Evolutionary conservation across 257 asterid species (phyloP).

Genomic region (Mentha longifolia): DNA sequence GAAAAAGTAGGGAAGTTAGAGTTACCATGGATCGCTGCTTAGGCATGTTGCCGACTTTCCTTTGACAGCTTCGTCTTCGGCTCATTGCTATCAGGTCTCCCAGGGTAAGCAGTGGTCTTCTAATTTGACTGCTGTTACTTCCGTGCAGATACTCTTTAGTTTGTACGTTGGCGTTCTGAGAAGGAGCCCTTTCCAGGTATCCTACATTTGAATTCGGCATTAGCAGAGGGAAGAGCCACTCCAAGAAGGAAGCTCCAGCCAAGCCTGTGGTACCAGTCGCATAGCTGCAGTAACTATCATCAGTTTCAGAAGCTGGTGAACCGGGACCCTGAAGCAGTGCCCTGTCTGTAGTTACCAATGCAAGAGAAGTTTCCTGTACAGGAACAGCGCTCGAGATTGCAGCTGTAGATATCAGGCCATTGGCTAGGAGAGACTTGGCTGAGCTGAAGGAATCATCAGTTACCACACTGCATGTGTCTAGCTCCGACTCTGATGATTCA

Average conservation of each 20-base stretch:
- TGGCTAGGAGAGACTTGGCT: conserved; percentile 61
- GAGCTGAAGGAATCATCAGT: conserved; percentile 62
- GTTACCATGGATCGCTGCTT: conserved; percentile 63
- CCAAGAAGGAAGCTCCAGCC: conserved; percentile 77
- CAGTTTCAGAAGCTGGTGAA: conserved; percentile 65
- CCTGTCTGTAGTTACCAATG: conserved; percentile 21
- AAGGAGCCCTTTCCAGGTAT: conserved; percentile 34
- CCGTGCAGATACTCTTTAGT: conserved; percentile 37
- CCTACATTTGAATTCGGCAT: conserved; percentile 48
- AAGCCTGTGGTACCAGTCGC: conserved; percentile 60
- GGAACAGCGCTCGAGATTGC: conserved; percentile 52
- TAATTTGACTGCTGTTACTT: conserved; percentile 42
- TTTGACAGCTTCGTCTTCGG: conserved; percentile 76
- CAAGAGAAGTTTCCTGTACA: conserved; percentile 38
- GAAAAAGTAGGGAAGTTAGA: neutral
- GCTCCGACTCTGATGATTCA: conserved; percentile 48
- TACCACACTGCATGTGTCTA: conserved; percentile 46
- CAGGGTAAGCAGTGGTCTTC: conserved; percentile 68
- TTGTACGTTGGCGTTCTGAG: conserved; percentile 32
- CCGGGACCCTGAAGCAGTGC: conserved; percentile 44
- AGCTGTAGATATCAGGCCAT: conserved; percentile 48
- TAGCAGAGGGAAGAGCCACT: conserved; percentile 79
- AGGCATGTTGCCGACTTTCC: conserved; percentile 51
- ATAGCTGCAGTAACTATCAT: conserved; percentile 51
- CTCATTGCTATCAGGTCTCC: conserved; percentile 96